These are phyloP conservation scores for Sclerotinia subarctica DNA, from an alignment of 2,329 filamentous ascomycete species.

Conservation along the genomic window DNA sequence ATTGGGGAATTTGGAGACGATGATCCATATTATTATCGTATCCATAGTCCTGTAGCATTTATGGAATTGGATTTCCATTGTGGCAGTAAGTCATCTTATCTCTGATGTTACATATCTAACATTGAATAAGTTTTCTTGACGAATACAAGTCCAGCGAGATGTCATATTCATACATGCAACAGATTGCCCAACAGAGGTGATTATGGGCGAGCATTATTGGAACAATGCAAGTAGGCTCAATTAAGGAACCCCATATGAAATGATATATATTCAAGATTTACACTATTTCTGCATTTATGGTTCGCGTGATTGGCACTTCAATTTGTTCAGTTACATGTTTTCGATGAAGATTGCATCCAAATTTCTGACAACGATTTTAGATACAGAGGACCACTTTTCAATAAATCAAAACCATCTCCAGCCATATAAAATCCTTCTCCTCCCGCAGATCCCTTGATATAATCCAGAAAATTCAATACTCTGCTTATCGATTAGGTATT, in stretches of 20 bases:
- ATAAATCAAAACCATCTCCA: neutral
- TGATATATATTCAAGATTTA: neutral
- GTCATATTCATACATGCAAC: slow-evolving; percentile 74
- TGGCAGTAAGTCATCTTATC: slow-evolving; percentile 43
- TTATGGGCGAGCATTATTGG: slow-evolving; percentile 54
- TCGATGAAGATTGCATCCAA: neutral
- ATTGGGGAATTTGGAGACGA: slow-evolving; percentile 65
- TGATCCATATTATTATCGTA: slow-evolving; percentile 73
- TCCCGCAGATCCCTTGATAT: neutral
- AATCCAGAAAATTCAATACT: neutral
- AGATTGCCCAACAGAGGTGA: slow-evolving; percentile 73
- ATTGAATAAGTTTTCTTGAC: slow-evolving; percentile 60
- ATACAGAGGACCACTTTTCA: neutral
- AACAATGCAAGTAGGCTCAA: slow-evolving; percentile 15
- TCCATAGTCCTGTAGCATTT: slow-evolving; percentile 72
- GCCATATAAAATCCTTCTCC: neutral
- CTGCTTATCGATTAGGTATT: neutral
- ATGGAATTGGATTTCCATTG: slow-evolving; percentile 79
- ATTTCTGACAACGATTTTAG: neutral
- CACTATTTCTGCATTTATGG: neutral
- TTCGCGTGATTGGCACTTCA: neutral
- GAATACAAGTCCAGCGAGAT: slow-evolving; percentile 71
- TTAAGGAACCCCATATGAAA: neutral
- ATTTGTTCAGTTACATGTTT: neutral
- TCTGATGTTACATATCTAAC: slow-evolving; percentile 10